Percentiles rank a stretch among this genome's conserved stretches.
phyloP scores from a whole-genome alignment of 257 asterid species.

The Datura wrightii region DNA sequence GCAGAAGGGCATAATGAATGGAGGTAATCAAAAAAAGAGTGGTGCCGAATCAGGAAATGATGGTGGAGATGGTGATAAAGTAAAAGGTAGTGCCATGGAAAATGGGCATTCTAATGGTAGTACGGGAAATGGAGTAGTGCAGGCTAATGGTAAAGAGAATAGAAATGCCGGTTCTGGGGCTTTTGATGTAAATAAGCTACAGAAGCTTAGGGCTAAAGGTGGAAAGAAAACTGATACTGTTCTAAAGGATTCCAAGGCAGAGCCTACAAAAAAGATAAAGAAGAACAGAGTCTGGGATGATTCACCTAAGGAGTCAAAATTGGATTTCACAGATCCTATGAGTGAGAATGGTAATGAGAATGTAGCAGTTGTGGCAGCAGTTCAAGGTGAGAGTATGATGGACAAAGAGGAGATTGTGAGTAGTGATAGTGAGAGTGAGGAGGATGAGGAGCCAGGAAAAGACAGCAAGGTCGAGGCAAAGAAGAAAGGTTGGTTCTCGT shows the following conservation, averaged over 20 bases:
- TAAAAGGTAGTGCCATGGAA: constrained; percentile 47
- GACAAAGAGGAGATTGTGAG: constrained; percentile 86
- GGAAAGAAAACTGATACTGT: constrained; percentile 67
- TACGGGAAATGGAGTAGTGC: constrained; percentile 49
- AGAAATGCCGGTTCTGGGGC: constrained; percentile 67
- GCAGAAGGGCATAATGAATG: constrained; percentile 64
- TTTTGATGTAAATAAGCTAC: constrained; percentile 88
- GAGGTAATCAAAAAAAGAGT: constrained; percentile 78
- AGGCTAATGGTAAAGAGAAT: constrained; percentile 66
- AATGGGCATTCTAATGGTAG: constrained; percentile 59
- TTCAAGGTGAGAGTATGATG: constrained; percentile 94
- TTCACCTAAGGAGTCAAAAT: constrained; percentile 63
- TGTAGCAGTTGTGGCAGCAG: constrained; percentile 59
- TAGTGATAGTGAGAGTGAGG: constrained; percentile 82
- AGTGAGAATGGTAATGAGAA: constrained; percentile 75
- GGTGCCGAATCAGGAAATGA: constrained; percentile 71
- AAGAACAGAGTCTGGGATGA: constrained; percentile 89
- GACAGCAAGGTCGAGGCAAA: constrained; percentile 55
- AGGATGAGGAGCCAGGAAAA: constrained; percentile 58
- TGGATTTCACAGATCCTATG: constrained; percentile 83
- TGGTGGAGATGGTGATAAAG: constrained; percentile 57
- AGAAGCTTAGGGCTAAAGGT: constrained; percentile 75
- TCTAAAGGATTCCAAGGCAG: constrained; percentile 70
- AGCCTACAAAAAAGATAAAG: constrained; percentile 73
- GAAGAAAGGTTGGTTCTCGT: constrained; percentile 94